Evolutionary conservation across 805 yeast species (phyloP).

Genomic region (Jamesozyma rosinii): DNA sequence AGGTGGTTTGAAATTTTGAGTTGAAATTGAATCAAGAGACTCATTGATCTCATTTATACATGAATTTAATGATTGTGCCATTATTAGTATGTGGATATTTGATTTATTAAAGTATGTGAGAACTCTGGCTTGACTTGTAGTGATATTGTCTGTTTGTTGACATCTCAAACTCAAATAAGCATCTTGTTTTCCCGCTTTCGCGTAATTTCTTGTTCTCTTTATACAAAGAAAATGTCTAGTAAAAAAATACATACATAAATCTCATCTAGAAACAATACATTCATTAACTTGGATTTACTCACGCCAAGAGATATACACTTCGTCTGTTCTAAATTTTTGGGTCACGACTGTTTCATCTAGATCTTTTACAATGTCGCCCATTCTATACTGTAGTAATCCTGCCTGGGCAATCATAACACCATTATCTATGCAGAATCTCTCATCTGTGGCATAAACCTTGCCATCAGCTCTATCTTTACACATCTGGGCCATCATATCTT

Average conservation of each 20-base stretch:
- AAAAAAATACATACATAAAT: not conserved
- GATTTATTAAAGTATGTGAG: too few relatives aligned
- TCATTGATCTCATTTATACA: slow-evolving; percentile 32
- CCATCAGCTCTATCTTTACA: slow-evolving; percentile 77
- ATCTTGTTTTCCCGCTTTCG: not conserved
- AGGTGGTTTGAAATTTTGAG: slow-evolving; percentile 43
- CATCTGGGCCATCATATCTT: slow-evolving; percentile 95
- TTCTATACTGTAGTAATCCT: slow-evolving; percentile 75
- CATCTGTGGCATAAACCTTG: slow-evolving; percentile 88
- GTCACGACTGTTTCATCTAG: slow-evolving; percentile 74
- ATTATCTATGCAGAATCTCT: slow-evolving; percentile 91
- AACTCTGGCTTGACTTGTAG: too few relatives aligned
- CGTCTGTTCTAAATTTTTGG: slow-evolving; percentile 90
- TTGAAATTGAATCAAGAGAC: slow-evolving; percentile 34
- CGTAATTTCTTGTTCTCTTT: not conserved
- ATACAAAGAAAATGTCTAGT: not conserved
- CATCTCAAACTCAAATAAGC: not conserved
- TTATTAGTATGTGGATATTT: slow-evolving; percentile 3
- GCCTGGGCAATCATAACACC: slow-evolving; percentile 99
- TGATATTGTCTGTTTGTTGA: not conserved
- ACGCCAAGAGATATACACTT: slow-evolving; percentile 85
- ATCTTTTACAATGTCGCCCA: slow-evolving; percentile 53
- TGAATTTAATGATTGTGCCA: slow-evolving; percentile 25
- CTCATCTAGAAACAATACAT: too few relatives aligned
- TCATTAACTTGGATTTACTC: slow-evolving; percentile 39